Evolutionary conservation across 176 grass and related monocot species (phyloP).

Genomic region (Typha latifolia): DNA sequence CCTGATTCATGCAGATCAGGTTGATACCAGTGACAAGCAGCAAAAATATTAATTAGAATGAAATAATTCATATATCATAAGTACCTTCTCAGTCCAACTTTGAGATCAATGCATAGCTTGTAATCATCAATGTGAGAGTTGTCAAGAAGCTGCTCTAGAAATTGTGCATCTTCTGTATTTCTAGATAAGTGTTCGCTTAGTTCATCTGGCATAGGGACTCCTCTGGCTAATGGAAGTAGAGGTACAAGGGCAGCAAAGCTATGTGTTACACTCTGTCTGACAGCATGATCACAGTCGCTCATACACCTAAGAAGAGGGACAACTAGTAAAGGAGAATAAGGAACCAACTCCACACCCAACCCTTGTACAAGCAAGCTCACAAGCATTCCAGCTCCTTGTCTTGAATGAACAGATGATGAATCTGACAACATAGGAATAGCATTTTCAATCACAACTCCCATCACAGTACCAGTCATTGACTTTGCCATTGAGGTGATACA

Average conservation of each 20-base stretch:
- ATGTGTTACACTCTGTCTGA: conserved; percentile 93
- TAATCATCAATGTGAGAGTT: conserved; percentile 96
- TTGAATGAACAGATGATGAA: conserved; percentile 71
- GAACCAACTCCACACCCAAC: conserved; percentile 75
- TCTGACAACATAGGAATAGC: conserved; percentile 92
- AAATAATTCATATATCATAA: conserved; percentile 16
- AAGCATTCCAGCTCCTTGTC: conserved; percentile 95
- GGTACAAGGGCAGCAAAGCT: conserved; percentile 97
- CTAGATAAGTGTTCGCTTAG: conserved; percentile 68
- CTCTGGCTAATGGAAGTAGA: conserved; percentile 83
- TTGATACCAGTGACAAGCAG: neutral
- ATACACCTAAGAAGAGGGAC: conserved; percentile 97
- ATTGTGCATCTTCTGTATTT: conserved; percentile 75
- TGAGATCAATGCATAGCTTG: conserved; percentile 77
- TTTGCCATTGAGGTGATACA: conserved; percentile 97
- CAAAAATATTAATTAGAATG: neutral
- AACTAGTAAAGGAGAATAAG: conserved; percentile 89
- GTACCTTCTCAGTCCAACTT: conserved; percentile 79
- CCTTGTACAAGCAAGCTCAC: conserved; percentile 97
- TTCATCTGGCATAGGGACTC: conserved; percentile 49
- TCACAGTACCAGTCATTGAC: conserved; percentile 65
- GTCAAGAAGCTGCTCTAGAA: conserved; percentile 97
- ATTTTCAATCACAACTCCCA: conserved; percentile 82
- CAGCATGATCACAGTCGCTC: conserved; percentile 80
- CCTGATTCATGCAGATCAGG: neutral